These are phyloP conservation scores for Paraurostyla sp. DNA, from an alignment of 73 alveolate genomes.

Conservation along the genomic window DNA sequence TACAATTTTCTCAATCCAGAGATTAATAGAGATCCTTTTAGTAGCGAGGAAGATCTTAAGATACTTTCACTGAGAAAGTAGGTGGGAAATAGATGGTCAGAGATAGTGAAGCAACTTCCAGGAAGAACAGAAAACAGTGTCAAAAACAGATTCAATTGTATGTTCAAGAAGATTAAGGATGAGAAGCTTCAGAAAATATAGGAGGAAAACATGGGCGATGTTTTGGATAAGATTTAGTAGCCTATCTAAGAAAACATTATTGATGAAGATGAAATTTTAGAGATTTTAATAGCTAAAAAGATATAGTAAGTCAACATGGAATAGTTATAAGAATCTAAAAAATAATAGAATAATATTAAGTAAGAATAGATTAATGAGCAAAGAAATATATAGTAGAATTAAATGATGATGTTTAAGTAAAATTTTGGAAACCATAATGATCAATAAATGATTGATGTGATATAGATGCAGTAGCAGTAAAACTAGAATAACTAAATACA, in stretches of 20 bases:
- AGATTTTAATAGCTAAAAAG: slow-evolving; percentile 14
- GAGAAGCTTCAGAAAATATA: slow-evolving; percentile 26
- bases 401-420: neutral
- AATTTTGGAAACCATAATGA: neutral
- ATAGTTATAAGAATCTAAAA: neutral
- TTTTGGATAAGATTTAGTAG: neutral
- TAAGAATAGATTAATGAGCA: neutral
- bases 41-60: slow-evolving; percentile 80
- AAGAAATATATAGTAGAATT: neutral
- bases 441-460: neutral
- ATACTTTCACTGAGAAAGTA: slow-evolving; percentile 45
- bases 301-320: neutral
- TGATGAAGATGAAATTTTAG: slow-evolving; percentile 54
- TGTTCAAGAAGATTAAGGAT: slow-evolving; percentile 79
- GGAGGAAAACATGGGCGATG: slow-evolving; percentile 36
- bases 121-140: slow-evolving; percentile 93
- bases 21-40: slow-evolving; percentile 88
- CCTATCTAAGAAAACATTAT: neutral
- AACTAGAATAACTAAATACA: too few species aligned
- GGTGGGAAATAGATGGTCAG: slow-evolving; percentile 93
- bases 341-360: neutral
- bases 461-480: neutral
- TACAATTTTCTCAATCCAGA: slow-evolving; percentile 90
- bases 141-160: slow-evolving; percentile 88
- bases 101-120: slow-evolving; percentile 84